A percentile compares a stretch with the other conserved stretches of the same genome.
These are phyloP conservation scores for Ganoderma sp. DNA, from an alignment of 1,284 basidiomycete genomes.

Conservation along the genomic window DNA sequence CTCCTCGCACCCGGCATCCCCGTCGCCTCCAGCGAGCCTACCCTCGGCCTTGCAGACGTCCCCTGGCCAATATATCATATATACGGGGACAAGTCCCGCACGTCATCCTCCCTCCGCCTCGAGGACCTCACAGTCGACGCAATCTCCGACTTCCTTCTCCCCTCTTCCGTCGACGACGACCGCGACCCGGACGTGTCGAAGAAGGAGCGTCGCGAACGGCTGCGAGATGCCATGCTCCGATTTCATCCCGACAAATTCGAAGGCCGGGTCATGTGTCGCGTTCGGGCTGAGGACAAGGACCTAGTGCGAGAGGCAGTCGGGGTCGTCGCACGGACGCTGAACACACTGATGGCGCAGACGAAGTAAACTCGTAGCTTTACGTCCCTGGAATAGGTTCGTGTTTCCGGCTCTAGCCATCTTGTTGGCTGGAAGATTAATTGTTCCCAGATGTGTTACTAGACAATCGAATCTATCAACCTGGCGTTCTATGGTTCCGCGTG, in stretches of 20 bases:
- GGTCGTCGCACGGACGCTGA: constrained; percentile 51
- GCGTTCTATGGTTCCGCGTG: too few relatives aligned
- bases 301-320: constrained; percentile 80
- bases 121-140: constrained; percentile 64
- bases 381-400: not conserved
- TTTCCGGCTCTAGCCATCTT: not conserved
- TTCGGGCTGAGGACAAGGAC: constrained; percentile 67
- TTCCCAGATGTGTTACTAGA: too few relatives aligned
- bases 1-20: constrained; percentile 46
- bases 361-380: constrained; percentile 12
- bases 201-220: constrained; percentile 58
- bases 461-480: too few relatives aligned
- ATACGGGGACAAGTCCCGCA: constrained; percentile 39
- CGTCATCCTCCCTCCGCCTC: constrained; percentile 35
- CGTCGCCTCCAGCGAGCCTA: constrained; percentile 16
- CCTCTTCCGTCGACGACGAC: constrained; percentile 20
- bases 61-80: constrained; percentile 72
- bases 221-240: constrained; percentile 75
- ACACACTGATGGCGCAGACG: constrained; percentile 33
- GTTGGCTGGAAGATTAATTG: not conserved
- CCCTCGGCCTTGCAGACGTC: constrained; percentile 64
- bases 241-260: constrained; percentile 92
- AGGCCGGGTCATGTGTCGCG: constrained; percentile 65
- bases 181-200: constrained; percentile 33
- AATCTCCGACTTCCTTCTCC: constrained; percentile 67